Base-by-base conservation (phyloP, 495 filamentous ascomycete species). In the Hypoxylon lienhwacheense region DNA sequence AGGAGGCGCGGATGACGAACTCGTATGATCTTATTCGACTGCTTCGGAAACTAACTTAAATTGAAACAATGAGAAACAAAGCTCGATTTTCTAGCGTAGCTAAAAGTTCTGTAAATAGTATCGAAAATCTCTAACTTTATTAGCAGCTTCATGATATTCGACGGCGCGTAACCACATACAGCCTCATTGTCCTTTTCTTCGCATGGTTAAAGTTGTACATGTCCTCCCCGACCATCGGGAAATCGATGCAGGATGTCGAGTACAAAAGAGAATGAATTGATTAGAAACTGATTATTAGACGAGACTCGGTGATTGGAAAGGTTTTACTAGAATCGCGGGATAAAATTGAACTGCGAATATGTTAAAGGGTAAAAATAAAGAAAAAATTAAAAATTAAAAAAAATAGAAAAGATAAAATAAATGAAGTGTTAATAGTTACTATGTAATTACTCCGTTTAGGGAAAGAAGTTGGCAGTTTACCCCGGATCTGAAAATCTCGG, bases 401-500 rank as follows among this genome's bases (percentile, higher is more conserved):
- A 24, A 41, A 47, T 14, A 4, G n/a, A 26, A 7, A 14, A 41
- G 21, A 25, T n/a, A n/a, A n/a, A 21, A 41, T 15, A n/a, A 7
- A 15, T 15, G 21, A 41, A 41, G 37, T 6, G 8, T 41, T 25
- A 6, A n/a, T n/a, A n/a, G n/a, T n/a, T n/a, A n/a, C 15, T 34
- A 20, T 24, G 31, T 2, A 17, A 40, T 31, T 24, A 25, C 39
- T 32, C 25, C 7, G 22, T 33, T 7, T 26, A 42, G 47, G 47
- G 22, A 16, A n/a, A n/a, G 14, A 45, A 46, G 17, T 21, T 6
- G 21, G 10, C 12, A 14, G 14, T 31, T 31, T 59, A 59, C 55
- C 55, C 55, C 55, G 44, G 55, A 59, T 59, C 48, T 53, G 34
- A 40, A 46, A n/a, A n/a, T n/a, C n/a, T n/a, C n/a, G n/a, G n/a